Conservation (phyloP, 352 stramenopile genomes). For the Phytophthora nicotianae region DNA sequence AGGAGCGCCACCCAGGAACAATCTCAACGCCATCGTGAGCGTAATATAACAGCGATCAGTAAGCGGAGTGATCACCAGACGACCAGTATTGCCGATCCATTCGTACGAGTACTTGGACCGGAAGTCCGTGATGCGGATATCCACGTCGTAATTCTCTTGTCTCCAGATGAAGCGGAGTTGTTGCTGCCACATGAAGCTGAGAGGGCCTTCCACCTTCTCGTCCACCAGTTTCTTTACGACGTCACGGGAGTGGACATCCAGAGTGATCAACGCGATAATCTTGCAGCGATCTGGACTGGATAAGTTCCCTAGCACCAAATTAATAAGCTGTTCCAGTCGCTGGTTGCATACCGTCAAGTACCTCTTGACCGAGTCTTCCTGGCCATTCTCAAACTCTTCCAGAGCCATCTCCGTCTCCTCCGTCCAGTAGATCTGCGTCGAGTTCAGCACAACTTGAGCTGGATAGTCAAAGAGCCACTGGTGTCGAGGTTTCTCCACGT, state of each 20-base stretch:
- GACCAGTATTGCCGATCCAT: slow-evolving; percentile 90
- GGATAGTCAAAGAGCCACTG: slow-evolving; percentile 98
- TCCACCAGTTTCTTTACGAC: slow-evolving; percentile 92
- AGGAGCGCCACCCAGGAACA: slow-evolving; percentile 96
- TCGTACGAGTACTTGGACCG: slow-evolving; percentile 93
- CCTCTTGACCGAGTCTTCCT: slow-evolving; percentile 87
- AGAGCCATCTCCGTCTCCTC: slow-evolving; percentile 95
- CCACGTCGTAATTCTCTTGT: slow-evolving; percentile 94
- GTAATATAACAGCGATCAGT: slow-evolving; percentile 98
- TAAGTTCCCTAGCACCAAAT: slow-evolving; percentile 90
- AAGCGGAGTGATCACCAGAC: slow-evolving; percentile 95
- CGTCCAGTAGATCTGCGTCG: slow-evolving; percentile 95
- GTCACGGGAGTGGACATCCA: slow-evolving; percentile 96
- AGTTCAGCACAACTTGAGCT: slow-evolving; percentile 87
- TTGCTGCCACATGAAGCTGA: slow-evolving; percentile 91
- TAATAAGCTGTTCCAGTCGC: slow-evolving; percentile 91
- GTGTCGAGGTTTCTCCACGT: slow-evolving; percentile 96
- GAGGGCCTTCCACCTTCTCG: slow-evolving; percentile 87
- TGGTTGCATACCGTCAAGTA: slow-evolving; percentile 84
- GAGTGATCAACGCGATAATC: slow-evolving; percentile 95
- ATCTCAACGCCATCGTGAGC: slow-evolving; percentile 94
- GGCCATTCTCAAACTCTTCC: slow-evolving; percentile 88
- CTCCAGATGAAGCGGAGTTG: slow-evolving; percentile 91
- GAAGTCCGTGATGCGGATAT: slow-evolving; percentile 97
- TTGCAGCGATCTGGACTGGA: slow-evolving; percentile 92